Base-by-base conservation (phyloP, 108 stramenopile species). In the Nannochloropsis salina region DNA sequence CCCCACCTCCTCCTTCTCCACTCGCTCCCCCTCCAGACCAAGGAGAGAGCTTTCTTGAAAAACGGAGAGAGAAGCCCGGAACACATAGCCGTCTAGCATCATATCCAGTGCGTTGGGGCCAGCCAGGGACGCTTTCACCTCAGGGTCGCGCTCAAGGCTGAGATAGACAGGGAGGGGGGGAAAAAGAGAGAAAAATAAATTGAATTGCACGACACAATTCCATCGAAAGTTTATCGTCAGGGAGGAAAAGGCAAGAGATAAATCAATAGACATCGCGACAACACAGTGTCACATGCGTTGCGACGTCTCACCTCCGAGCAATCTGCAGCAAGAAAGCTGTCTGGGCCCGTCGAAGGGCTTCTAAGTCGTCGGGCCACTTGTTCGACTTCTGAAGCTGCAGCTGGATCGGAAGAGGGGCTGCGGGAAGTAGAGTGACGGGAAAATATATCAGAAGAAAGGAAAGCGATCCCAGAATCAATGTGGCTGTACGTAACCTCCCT, bases 271-370 rank as follows among this genome's bases (percentile, higher is more conserved):
- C 31, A 31, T 31, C 31, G 31, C 31, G 31, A 31, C 31, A 31
- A 31, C 31, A 31, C 31, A 31, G 5, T 74, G 20, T n/a, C 15
- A 6, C 20, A n/a, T n/a, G 61, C n/a, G 61, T 74, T 74, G 0
- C n/a, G 61, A 74, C 61, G 0, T n/a, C 61, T 74, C 61, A 74
- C 61, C 61, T n/a, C 20, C 61, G 61, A n/a, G 61, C 61, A 74
- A 74, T 74, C 61, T 74, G 61, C 15, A 74, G 61, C 61, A 74
- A 8, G n/a, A 74, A 74, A n/a, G 61, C 61, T 74, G 61, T n/a
- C 8, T 74, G 61, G 61, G 61, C 61, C 8, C 61, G 61, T 74
- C 61, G 61, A 15, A 74, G n/a, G 61, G 61, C 61, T n/a, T 74
- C 6, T 4, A 74, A n/a, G 20, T 74, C 61, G 8, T 74, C 61